Evolutionary conservation across 257 asterid species (phyloP).

Genomic region (Primulina tabacum): DNA sequence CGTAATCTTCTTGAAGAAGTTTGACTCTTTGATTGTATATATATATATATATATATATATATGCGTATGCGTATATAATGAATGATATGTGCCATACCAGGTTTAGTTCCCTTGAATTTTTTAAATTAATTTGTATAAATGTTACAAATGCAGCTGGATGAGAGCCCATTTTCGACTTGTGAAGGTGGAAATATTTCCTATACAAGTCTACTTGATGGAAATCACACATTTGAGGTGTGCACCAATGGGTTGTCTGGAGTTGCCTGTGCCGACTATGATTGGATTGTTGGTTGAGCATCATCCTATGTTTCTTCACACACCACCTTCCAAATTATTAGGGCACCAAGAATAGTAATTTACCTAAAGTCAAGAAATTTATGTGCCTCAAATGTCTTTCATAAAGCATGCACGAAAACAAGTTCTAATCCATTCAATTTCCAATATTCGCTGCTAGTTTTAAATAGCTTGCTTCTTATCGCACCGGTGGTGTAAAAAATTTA

Average conservation of each 20-base stretch:
- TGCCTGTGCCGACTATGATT: constrained; percentile 63
- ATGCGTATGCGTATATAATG: neutral
- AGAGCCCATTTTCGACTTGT: constrained; percentile 52
- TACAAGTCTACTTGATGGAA: constrained; percentile 54
- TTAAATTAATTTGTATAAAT: constrained; percentile 15
- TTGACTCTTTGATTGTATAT: neutral
- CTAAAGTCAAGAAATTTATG: neutral
- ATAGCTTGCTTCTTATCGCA: neutral
- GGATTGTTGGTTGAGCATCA: constrained; percentile 67
- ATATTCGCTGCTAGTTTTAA: neutral
- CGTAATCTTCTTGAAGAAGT: neutral
- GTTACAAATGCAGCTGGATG: constrained; percentile 63
- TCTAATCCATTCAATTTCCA: neutral
- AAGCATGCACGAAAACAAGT: neutral
- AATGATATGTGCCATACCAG: constrained; percentile 3
- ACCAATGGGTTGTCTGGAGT: constrained; percentile 42
- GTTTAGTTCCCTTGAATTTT: constrained; percentile 7
- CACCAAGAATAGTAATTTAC: neutral
- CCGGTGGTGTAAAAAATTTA: neutral
- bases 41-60: no score
- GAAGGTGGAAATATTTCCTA: constrained; percentile 48
- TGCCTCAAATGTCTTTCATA: neutral
- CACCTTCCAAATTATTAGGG: constrained; percentile 8
- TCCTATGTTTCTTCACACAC: constrained; percentile 19
- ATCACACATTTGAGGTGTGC: constrained; percentile 79